Conservation (phyloP, 2,329 filamentous ascomycete species). For the Colletotrichum phormii region DNA sequence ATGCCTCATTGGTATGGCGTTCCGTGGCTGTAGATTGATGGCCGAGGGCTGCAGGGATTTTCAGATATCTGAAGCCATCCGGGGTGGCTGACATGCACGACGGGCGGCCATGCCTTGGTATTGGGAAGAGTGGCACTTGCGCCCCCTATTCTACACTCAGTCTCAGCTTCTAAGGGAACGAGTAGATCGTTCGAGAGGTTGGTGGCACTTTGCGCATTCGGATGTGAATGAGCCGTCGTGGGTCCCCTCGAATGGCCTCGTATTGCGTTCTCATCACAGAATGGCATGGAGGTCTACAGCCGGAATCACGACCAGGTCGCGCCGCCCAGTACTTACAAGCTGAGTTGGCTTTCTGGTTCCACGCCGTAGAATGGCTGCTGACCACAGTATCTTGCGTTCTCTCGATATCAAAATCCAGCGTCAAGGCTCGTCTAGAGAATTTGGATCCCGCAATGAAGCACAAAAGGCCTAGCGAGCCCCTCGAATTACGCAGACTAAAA, state of each 20-base stretch:
- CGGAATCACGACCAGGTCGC: not conserved
- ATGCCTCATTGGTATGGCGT: not conserved
- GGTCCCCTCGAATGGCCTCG: not conserved
- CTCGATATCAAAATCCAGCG: not conserved
- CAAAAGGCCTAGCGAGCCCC: not conserved
- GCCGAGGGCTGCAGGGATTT: not conserved
- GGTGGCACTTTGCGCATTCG: not conserved
- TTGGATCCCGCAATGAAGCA: not conserved
- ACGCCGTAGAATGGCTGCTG: not conserved
- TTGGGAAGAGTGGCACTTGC: not conserved
- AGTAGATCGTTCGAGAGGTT: not conserved
- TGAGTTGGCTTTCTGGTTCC: not conserved
- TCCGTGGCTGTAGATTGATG: constrained; percentile 2
- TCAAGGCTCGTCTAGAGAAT: not conserved
- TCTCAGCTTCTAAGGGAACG: not conserved
- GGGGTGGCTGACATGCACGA: not conserved
- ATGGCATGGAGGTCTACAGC: not conserved
- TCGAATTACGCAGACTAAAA: not conserved
- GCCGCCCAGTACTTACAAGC: not conserved
- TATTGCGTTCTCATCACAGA: not conserved
- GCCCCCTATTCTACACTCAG: not conserved
- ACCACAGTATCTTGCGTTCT: not conserved
- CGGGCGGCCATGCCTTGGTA: not conserved
- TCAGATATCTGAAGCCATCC: not conserved
- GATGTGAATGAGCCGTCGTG: not conserved